These are phyloP conservation scores for Pseudofabraea citricarpa DNA, from an alignment of 2,329 filamentous ascomycete species.

Conservation along the genomic window DNA sequence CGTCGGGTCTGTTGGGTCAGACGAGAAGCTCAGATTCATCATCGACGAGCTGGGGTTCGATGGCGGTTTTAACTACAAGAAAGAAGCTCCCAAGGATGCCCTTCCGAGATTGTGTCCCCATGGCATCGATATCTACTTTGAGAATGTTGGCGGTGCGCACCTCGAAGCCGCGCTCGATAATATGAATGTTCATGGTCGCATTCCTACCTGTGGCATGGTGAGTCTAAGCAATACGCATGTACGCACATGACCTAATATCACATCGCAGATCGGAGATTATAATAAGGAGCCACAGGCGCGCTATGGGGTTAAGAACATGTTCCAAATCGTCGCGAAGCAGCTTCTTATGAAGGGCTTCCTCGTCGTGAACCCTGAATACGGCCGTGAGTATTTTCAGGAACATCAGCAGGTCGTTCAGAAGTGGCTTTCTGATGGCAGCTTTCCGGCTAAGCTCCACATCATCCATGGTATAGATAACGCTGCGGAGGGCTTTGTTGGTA, in stretches of 20 bases:
- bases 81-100: slow-evolving; percentile 58
- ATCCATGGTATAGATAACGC: slow-evolving; percentile 64
- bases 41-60: slow-evolving; percentile 69
- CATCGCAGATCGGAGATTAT: no score
- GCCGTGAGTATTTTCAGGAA: slow-evolving; percentile 52
- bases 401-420: slow-evolving; percentile 62
- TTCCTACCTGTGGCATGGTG: slow-evolving; percentile 30
- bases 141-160: slow-evolving; percentile 73
- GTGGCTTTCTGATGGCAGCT: slow-evolving; percentile 62
- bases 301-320: slow-evolving; percentile 58
- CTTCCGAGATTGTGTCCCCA: slow-evolving; percentile 50
- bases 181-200: slow-evolving; percentile 59
- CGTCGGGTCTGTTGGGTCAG: slow-evolving; percentile 68
- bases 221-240: no score
- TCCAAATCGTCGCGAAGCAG: slow-evolving; percentile 53
- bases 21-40: slow-evolving; percentile 69
- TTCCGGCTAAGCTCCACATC: slow-evolving; percentile 54
- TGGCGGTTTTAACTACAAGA: slow-evolving; percentile 76
- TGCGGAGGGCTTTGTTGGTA: slow-evolving; percentile 57
- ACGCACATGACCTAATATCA: no score
- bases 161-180: slow-evolving; percentile 60
- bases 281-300: slow-evolving; percentile 40
- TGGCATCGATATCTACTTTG: slow-evolving; percentile 74
- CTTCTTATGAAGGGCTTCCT: slow-evolving; percentile 63
- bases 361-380: slow-evolving; percentile 55